Conservation (phyloP, 2,329 filamentous ascomycete genomes). For the Atkinsonella texensis region DNA sequence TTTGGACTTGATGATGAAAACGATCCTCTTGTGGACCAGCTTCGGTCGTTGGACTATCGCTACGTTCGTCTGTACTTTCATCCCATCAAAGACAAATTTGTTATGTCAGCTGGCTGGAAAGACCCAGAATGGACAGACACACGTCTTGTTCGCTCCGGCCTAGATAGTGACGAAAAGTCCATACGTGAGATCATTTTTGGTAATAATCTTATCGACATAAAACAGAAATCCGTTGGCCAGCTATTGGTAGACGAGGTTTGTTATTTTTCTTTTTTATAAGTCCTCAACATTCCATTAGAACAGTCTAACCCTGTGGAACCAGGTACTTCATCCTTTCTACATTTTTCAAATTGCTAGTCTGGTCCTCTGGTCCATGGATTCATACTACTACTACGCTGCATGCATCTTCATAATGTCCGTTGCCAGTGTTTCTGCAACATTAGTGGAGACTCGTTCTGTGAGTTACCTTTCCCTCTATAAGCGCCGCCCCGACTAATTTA, state of each 20-base stretch:
- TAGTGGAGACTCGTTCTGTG: conserved; percentile 78
- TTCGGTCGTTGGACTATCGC: conserved; percentile 78
- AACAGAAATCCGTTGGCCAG: conserved; percentile 73
- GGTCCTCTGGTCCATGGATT: conserved; percentile 84
- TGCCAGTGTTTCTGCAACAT: conserved; percentile 78
- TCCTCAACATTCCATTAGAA: not conserved
- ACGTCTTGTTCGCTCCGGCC: conserved; percentile 59
- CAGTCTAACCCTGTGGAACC: not conserved
- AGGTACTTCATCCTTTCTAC: conserved; percentile 95
- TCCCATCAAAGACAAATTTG: conserved; percentile 77
- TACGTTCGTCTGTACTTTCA: conserved; percentile 92
- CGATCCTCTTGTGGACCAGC: conserved; percentile 61
- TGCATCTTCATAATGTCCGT: conserved; percentile 94
- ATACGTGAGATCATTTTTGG: conserved; percentile 80
- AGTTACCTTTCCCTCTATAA: conserved; percentile 17
- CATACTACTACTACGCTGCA: conserved; percentile 95
- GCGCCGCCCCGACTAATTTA: conserved; percentile 2
- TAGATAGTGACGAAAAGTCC: conserved; percentile 81
- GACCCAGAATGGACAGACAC: conserved; percentile 81
- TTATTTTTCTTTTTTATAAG: not conserved
- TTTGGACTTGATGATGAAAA: conserved; percentile 46
- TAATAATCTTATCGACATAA: conserved; percentile 80
- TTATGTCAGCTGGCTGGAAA: conserved; percentile 83
- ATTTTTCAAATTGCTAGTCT: conserved; percentile 95
- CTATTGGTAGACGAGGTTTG: conserved; percentile 76